Percentiles rank a stretch among this genome's conserved stretches.
These are phyloP conservation scores for Kwoniella pini DNA, from an alignment of 768 basidiomycete genomes.

Conservation along the genomic window DNA sequence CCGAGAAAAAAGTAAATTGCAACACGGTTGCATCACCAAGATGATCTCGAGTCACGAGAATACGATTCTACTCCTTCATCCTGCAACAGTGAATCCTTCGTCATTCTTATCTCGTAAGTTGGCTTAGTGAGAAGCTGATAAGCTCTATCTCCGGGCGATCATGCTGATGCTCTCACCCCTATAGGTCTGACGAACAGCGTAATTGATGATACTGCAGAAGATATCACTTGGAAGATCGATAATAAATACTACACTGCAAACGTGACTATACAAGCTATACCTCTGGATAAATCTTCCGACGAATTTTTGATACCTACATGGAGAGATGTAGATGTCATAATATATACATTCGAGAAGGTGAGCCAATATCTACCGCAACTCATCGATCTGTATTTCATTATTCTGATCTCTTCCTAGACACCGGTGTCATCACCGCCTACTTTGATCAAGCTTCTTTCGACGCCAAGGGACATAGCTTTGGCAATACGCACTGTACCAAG, in stretches of 20 bases:
- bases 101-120: conserved; percentile 32
- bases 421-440: conserved; percentile 29
- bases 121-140: too few species aligned
- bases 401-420: conserved; percentile 1
- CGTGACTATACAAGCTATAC: conserved; percentile 18
- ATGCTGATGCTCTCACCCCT: too few species aligned
- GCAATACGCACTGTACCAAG: conserved; percentile 21
- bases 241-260: conserved; percentile 51
- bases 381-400: background rate
- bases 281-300: conserved; percentile 11
- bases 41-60: conserved; percentile 7
- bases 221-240: conserved; percentile 35
- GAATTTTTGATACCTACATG: conserved; percentile 1
- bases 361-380: background rate
- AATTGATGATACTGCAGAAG: background rate
- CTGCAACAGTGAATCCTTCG: conserved; percentile 16
- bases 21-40: background rate
- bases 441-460: conserved; percentile 22
- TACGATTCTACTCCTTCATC: conserved; percentile 30
- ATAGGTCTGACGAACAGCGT: background rate
- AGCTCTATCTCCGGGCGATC: too few species aligned
- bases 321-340: conserved; percentile 26
- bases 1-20: too few species aligned
- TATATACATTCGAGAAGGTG: conserved; percentile 37
- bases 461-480: conserved; percentile 40